Conservation (phyloP, 129 eudicot species). For the Rutidosis leptorrhynchoides region DNA sequence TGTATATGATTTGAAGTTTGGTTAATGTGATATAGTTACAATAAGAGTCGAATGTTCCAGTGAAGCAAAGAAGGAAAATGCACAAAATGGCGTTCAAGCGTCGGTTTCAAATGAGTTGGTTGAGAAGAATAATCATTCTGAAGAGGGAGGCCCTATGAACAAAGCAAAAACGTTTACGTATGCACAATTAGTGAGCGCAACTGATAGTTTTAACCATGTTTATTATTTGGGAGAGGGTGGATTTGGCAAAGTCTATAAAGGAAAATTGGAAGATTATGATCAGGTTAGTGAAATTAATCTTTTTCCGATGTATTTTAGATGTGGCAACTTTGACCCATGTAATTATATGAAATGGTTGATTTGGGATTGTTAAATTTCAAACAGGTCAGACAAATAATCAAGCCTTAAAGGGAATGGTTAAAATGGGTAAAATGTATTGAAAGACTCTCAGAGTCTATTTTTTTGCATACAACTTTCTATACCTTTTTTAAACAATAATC, state of each 20-base stretch:
- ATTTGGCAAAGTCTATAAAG: conserved; percentile 87
- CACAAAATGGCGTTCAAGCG: conserved; percentile 35
- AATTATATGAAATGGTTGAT: conserved; percentile 7
- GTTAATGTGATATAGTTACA: conserved; percentile 35
- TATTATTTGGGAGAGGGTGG: conserved; percentile 88
- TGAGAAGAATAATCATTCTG: conserved; percentile 25
- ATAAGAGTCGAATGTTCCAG: conserved; percentile 29
- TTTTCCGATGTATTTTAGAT: conserved; percentile 15
- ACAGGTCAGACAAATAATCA: neutral
- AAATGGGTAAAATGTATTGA: neutral
- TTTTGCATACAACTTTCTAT: neutral
- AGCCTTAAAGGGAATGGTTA: neutral
- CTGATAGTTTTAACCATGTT: conserved; percentile 56
- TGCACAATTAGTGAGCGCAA: conserved; percentile 56
- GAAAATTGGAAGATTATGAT: conserved; percentile 50
- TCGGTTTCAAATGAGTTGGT: conserved; percentile 19
- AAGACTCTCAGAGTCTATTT: neutral
- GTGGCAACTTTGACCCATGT: neutral
- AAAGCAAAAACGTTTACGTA: conserved; percentile 55
- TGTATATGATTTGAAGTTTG: neutral
- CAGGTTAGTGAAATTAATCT: conserved; percentile 50
- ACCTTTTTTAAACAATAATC: neutral
- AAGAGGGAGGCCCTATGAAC: conserved; percentile 33
- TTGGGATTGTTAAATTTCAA: neutral
- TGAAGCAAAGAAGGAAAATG: conserved; percentile 41